phyloP scores from a whole-genome alignment of 1,139 yeast genomes.

The Pichia sp. region DNA sequence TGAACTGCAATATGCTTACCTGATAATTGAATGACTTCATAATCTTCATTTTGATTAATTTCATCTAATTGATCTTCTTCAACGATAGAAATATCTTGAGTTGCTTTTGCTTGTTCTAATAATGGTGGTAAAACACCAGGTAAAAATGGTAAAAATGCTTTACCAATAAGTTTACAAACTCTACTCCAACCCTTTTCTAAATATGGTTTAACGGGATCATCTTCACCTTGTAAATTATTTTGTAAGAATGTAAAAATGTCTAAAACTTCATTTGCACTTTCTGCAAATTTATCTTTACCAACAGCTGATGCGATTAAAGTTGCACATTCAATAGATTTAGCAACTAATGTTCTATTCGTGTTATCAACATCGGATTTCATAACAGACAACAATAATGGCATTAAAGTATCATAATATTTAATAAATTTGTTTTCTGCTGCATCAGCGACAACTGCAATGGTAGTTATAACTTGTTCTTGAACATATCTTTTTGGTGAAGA shows the following conservation, averaged over 20 bases:
- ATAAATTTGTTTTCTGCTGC: slow-evolving; percentile 89
- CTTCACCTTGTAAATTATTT: slow-evolving; percentile 45
- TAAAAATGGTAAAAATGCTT: slow-evolving; percentile 80
- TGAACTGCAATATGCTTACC: slow-evolving; percentile 95
- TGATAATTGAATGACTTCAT: slow-evolving; percentile 88
- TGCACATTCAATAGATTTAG: slow-evolving; percentile 93
- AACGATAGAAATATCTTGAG: slow-evolving; percentile 81
- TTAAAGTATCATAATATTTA: slow-evolving; percentile 88
- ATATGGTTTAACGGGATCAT: slow-evolving; percentile 83
- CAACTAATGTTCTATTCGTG: slow-evolving; percentile 75
- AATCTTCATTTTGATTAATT: slow-evolving; percentile 77
- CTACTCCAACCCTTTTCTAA: slow-evolving; percentile 97
- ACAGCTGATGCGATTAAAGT: slow-evolving; percentile 95
- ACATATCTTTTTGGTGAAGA: slow-evolving; percentile 81
- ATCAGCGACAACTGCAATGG: slow-evolving; percentile 96
- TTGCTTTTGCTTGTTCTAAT: slow-evolving; percentile 75
- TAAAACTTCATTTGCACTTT: slow-evolving; percentile 70
- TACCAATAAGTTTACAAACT: slow-evolving; percentile 78
- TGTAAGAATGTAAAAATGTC: slow-evolving; percentile 72
- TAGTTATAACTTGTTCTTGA: slow-evolving; percentile 94
- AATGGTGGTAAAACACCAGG: slow-evolving; percentile 89
- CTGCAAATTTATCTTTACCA: slow-evolving; percentile 81
- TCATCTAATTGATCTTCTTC: slow-evolving; percentile 88
- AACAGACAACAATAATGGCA: slow-evolving; percentile 83
- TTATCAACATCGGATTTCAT: slow-evolving; percentile 73